Base-by-base conservation (phyloP, 2,329 filamentous ascomycete species). In the Didymella glomerata region DNA sequence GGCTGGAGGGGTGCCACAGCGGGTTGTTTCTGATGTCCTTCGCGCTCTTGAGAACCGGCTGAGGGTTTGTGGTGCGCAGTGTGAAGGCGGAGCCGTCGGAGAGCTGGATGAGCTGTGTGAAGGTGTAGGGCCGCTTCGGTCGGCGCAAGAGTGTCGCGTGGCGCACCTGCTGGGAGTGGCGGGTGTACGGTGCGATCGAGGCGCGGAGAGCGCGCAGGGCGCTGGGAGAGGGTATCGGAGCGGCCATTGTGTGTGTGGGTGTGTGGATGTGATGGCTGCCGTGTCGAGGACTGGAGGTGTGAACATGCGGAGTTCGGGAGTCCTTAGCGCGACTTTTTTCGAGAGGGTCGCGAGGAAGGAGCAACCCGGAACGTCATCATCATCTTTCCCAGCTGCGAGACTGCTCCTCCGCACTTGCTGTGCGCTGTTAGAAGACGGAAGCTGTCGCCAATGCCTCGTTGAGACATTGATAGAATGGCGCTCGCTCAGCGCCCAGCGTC, bases 91-190 rank as follows among this genome's bases (percentile, higher is more conserved):
- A 91, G 69, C 95, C 95, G 82, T 99, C 95, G 40, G 90, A 92
- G 65, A 98, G 89, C 53, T 93, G 93, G 67, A 99, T 84, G 61
- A 99, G 86, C 80, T 99, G 95, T n/a, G 94, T 97, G 84, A 97
- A 98, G 68, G 90, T 92, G 84, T 97, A 98, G 41, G 95, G 94
- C 6, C 93, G 88, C 73, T 93, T 90, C n/a, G 93, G 93, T 16
- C 95, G 92, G 62, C 85, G 86, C 74, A 98, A 86, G 64, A 97
- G 90, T 24, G 91, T 93, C 51, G 95, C 95, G 76, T 92, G 87
- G 61, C 93, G 89, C 75, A 88, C 83, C 81, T 93, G 90, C 48
- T 69, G 64, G 30, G 60, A 53, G 22, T 61, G 62, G 18, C 47
- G 63, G 36, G 65, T 52, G 42, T 66, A 67, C 3, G 64, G 66